Evolutionary conservation across 2,329 filamentous ascomycete species (phyloP), one percentile per base, ranked within the genome.

Genomic region (Aurifilum marmelostoma): DNA sequence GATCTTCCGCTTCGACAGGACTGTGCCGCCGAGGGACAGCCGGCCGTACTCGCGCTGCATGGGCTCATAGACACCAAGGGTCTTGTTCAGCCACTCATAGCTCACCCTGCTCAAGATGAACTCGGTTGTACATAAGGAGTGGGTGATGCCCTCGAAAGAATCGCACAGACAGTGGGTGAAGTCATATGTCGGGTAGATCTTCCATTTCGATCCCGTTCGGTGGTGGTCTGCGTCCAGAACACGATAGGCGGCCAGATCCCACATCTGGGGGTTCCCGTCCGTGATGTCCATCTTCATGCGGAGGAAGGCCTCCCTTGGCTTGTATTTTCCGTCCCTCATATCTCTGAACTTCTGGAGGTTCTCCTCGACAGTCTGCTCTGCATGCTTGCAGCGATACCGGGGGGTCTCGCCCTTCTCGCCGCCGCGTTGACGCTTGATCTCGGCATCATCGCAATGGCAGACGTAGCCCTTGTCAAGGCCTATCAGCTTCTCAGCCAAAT

Each of bases 151-250:
- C 79, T 99, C 96, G 73, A 97, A 93, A 73, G 92, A 94, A 84
- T 98, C 96, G 75, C 92, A 95, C 29, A 97, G 84, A 79, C 92
- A 97, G 82, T 97, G 93, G 0, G 91, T 92, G 77, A 97, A 97
- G 78, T 97, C 94, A 76, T 97, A 97, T 0, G 95, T 97, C 0
- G 96, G 96, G 78, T 97, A 97, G 72, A 97, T 97, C 79, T 89
- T 91, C 94, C 94, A 98, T 76, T 91, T 89, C 72, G 87, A 83
- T 39, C 92, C 93, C 0, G 94, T 97, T 47, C 92, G 88, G 79
- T 93, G 89, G 77, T 97, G 93, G 58, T 89, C 85, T 71, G 84
- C 67, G 47, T 71, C 87, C 71, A 93, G 86, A 67, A 98, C 90
- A 71, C 95, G 89, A 80, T 97, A 98, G 21, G 95, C 95, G 1